These are phyloP conservation scores for Sarocladium brachiariae DNA, from an alignment of 2,329 filamentous ascomycete species.

Conservation along the genomic window DNA sequence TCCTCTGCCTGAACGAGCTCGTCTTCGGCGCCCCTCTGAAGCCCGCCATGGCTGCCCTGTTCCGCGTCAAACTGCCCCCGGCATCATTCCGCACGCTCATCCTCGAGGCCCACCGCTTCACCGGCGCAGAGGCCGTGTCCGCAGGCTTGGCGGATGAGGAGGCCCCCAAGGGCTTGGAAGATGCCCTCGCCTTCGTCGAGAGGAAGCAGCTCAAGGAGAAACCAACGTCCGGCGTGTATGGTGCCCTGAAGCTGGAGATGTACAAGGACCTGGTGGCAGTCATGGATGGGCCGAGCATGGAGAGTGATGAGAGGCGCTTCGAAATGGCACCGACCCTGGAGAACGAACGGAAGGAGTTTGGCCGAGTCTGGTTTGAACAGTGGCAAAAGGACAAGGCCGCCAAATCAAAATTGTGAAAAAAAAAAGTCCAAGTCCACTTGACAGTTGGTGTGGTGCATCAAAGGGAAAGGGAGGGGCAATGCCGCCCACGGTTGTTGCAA, in stretches of 20 bases:
- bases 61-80: constrained; percentile 59
- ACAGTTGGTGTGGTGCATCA: too few species aligned
- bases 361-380: constrained; percentile 41
- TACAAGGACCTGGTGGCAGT: constrained; percentile 58
- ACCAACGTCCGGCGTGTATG: constrained; percentile 60
- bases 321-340: constrained; percentile 32
- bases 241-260: constrained; percentile 68
- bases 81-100: constrained; percentile 56
- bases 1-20: constrained; percentile 73
- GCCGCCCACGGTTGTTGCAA: too few species aligned
- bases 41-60: constrained; percentile 67
- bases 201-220: constrained; percentile 55
- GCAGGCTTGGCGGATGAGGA: constrained; percentile 53
- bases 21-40: constrained; percentile 72
- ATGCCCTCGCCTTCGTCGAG: constrained; percentile 52
- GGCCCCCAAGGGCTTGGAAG: constrained; percentile 50
- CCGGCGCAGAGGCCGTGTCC: constrained; percentile 54
- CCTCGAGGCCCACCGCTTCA: constrained; percentile 66
- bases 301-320: constrained; percentile 42
- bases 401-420: constrained; percentile 31
- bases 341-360: constrained; percentile 35
- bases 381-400: constrained; percentile 34
- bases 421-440: too few species aligned
- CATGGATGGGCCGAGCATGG: constrained; percentile 45
- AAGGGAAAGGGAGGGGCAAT: not conserved